phyloP scores from a whole-genome alignment of 2,329 filamentous ascomycete genomes.

The Pseudogymnoascus verrucosus region DNA sequence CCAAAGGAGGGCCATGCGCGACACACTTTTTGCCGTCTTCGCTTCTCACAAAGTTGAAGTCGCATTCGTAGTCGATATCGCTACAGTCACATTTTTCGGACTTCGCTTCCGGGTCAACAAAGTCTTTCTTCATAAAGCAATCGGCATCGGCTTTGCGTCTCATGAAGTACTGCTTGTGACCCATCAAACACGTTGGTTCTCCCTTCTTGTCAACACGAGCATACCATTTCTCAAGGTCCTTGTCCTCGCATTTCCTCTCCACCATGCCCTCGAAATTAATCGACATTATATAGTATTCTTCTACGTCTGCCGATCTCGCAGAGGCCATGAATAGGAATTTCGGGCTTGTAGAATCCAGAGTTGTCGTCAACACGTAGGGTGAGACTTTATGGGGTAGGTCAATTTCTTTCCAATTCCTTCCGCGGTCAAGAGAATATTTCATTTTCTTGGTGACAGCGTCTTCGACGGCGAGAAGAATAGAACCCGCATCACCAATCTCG shows the following conservation, averaged over 20 bases:
- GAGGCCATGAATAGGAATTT: constrained; percentile 76
- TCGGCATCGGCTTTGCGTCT: constrained; percentile 80
- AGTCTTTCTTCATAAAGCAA: constrained; percentile 82
- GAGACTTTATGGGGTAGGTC: constrained; percentile 62
- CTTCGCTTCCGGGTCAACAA: constrained; percentile 65
- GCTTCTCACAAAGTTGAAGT: constrained; percentile 75
- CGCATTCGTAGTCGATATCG: constrained; percentile 85
- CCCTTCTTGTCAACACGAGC: constrained; percentile 74
- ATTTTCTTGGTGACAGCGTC: constrained; percentile 58
- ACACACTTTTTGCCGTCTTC: constrained; percentile 63
- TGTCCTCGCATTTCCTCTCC: constrained; percentile 67
- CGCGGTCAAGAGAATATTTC: constrained; percentile 81
- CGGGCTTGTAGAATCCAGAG: constrained; percentile 83
- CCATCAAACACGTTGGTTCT: constrained; percentile 86
- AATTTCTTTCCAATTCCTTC: constrained; percentile 70
- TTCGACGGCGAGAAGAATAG: constrained; percentile 73
- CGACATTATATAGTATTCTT: constrained; percentile 57
- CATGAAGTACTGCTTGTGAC: constrained; percentile 79
- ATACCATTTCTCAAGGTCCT: constrained; percentile 85
- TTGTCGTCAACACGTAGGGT: constrained; percentile 73
- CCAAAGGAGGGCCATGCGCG: constrained; percentile 50
- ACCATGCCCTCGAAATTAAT: constrained; percentile 80
- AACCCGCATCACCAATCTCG: constrained; percentile 90
- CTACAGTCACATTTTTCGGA: constrained; percentile 74
- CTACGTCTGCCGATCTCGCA: constrained; percentile 36